Conservation (phyloP, 108 stramenopile genomes). For the Cylindrotheca closterium region DNA sequence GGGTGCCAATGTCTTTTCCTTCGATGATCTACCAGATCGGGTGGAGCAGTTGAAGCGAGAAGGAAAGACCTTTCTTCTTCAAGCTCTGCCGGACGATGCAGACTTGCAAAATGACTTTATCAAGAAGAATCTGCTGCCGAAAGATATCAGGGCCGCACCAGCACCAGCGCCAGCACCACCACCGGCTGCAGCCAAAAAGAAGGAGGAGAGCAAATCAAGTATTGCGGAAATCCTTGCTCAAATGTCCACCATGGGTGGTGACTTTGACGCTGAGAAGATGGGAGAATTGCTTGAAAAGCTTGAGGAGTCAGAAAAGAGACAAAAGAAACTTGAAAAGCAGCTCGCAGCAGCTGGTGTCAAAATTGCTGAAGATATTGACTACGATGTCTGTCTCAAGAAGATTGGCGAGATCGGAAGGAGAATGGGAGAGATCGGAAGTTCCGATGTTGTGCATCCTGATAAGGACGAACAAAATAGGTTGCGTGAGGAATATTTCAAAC, state of each 20-base stretch:
- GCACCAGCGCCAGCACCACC: constrained; percentile 20
- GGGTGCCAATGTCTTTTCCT: constrained; percentile 34
- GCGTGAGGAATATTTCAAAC: constrained; percentile 63
- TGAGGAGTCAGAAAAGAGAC: constrained; percentile 43
- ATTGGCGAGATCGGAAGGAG: constrained; percentile 49
- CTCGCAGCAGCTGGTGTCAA: constrained; percentile 49
- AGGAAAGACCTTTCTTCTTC: constrained; percentile 35
- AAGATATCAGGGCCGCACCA: constrained; percentile 16
- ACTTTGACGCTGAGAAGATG: constrained; percentile 42
- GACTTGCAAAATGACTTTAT: constrained; percentile 39
- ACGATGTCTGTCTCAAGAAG: constrained; percentile 42
- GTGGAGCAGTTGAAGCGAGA: constrained; percentile 33
- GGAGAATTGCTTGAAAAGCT: constrained; percentile 39
- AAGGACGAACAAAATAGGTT: constrained; percentile 55
- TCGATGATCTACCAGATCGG: constrained; percentile 40
- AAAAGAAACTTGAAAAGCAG: constrained; percentile 52
- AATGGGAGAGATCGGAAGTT: constrained; percentile 61
- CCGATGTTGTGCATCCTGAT: constrained; percentile 48
- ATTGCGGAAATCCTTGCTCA: constrained; percentile 32
- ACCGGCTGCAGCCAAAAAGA: constrained; percentile 5
- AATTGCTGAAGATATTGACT: constrained; percentile 62
- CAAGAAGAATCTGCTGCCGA: constrained; percentile 36
- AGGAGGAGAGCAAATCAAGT: constrained; percentile 20
- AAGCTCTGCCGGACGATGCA: constrained; percentile 31
- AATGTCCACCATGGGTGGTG: constrained; percentile 37